phyloP scores from a whole-genome alignment of 2,329 filamentous ascomycete species.

The Dactylellina parvicollis region DNA sequence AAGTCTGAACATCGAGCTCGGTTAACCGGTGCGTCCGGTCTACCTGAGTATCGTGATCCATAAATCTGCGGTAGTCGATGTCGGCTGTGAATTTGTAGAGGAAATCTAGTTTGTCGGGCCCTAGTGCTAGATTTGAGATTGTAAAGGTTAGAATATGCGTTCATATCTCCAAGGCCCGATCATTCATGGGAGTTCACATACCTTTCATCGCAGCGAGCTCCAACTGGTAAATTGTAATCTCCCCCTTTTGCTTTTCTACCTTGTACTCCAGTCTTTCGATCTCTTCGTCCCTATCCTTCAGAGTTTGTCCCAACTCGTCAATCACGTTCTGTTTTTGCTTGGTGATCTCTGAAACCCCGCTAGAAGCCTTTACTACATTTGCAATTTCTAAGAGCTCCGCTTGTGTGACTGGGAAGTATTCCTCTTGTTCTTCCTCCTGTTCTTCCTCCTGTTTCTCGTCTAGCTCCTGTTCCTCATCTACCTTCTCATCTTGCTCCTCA shows the following conservation, averaged over 20 bases:
- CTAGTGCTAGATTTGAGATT: slow-evolving; percentile 13
- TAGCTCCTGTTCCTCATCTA: too few species aligned
- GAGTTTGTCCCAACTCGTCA: too few species aligned
- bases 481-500: background rate
- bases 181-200: too few species aligned
- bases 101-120: slow-evolving; percentile 15
- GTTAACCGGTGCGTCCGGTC: too few species aligned
- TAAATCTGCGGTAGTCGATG: background rate
- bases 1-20: slow-evolving; percentile 10
- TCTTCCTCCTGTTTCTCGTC: background rate
- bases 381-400: too few species aligned
- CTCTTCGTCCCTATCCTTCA: background rate
- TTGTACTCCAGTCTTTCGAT: background rate
- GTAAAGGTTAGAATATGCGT: background rate
- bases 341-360: background rate
- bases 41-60: background rate
- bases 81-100: slow-evolving; percentile 7
- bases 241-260: background rate
- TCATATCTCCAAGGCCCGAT: too few species aligned
- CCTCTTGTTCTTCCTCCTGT: background rate
- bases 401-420: background rate
- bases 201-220: slow-evolving; percentile 25
- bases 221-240: background rate
- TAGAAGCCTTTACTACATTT: background rate
- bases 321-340: background rate